Conservation (phyloP, 805 yeast genomes). For the Lipomyces spencermartinsiae region DNA sequence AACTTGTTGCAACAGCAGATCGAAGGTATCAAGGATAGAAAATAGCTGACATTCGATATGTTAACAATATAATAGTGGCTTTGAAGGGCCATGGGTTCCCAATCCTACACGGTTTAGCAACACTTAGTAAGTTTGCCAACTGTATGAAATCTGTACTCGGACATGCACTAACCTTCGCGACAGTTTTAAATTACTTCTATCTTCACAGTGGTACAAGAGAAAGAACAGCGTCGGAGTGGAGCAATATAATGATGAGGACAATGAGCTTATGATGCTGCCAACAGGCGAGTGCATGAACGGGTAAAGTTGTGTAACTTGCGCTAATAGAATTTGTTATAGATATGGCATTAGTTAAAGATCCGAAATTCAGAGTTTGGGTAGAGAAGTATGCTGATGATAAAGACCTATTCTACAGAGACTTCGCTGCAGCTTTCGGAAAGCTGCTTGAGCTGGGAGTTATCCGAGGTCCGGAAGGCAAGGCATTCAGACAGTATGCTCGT, state of each 20-base stretch:
- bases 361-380: conserved; percentile 64
- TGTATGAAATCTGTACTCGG: background rate
- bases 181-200: conserved; percentile 56
- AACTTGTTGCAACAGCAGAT: conserved; percentile 7
- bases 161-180: background rate
- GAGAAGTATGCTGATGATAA: conserved; percentile 71
- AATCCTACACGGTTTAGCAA: conserved; percentile 76
- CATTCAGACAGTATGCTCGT: conserved; percentile 22
- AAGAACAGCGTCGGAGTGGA: conserved; percentile 52
- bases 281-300: conserved; percentile 47
- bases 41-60: background rate
- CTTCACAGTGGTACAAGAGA: conserved; percentile 60
- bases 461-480: conserved; percentile 56
- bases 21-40: background rate
- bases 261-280: conserved; percentile 82
- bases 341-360: conserved; percentile 68
- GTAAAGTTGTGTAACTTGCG: no score
- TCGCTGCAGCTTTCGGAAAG: conserved; percentile 70
- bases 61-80: conserved; percentile 56
- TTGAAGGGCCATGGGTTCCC: conserved; percentile 87
- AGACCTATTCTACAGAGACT: conserved; percentile 65
- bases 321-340: conserved; percentile 49
- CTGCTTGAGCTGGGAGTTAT: conserved; percentile 77
- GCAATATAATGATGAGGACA: conserved; percentile 64
- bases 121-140: conserved; percentile 54